Base-by-base conservation (phyloP, 2,329 filamentous ascomycete species). In the Fonsecaea nubica region DNA sequence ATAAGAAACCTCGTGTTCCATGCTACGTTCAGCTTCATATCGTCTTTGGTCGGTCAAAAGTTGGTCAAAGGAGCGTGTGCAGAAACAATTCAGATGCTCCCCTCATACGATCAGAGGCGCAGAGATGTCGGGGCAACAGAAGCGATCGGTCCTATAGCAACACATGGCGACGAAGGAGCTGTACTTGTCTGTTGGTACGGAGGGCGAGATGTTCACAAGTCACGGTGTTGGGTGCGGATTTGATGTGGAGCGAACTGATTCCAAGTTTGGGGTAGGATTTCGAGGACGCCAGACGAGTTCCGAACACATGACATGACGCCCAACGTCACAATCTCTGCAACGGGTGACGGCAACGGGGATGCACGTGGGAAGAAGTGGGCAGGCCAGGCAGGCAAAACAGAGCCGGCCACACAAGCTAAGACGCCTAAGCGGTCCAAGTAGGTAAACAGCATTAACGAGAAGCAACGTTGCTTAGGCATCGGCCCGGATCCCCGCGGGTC, bases 1-100 rank as follows among this genome's bases (percentile, higher is more conserved):
- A 79, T 87, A 86, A 52, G 65, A 59, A 74, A 85, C 85, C 75
- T 86, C 85, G 79, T 93, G 86, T 81, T 91, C 81, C 87, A 89
- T 89, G 79, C 80, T 80, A 71, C 53, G 67, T 77, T 73, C 74
- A 76, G 74, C 76, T 77, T 74, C 75, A 72, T 72, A 73, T 78
- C 76, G 77, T 74, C 74, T 73, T 74, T 74, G 68, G 74, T 70
- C 72, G 30, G 18, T 25, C 25, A 25, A 38, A 38, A 25, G 50
- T 54, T n/a, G 45, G 45, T 45, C 50, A 42, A n/a, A 42, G 30
- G 50, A 18, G n/a, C 13, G 33, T 48, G 18, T 15, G 30, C 52
- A 30, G 38, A 45, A 13, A 52, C 66, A 36, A 61, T 64, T 53
- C 56, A 45, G 56, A 48, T 33, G 52, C 63, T 48, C 59, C 63